Conservation (phyloP, 495 filamentous ascomycete genomes). For the Cercophora samala region DNA sequence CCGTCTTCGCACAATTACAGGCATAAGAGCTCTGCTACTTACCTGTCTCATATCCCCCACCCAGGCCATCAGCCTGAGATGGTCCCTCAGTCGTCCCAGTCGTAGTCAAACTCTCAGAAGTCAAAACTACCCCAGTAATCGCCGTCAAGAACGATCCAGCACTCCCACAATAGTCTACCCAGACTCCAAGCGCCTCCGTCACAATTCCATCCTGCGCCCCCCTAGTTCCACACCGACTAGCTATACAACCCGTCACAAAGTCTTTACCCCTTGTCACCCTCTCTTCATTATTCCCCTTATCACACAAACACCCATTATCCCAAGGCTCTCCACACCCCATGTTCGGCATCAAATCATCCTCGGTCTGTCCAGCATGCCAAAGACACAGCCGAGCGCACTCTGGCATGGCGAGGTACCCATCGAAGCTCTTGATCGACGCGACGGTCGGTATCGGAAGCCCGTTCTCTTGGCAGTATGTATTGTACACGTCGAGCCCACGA, state of each 20-base stretch:
- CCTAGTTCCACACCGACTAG: conserved; percentile 1
- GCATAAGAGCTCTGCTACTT: neutral
- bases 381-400: conserved; percentile 10
- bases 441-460: conserved; percentile 14
- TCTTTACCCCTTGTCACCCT: neutral
- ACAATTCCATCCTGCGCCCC: neutral
- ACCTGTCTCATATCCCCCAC: neutral
- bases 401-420: conserved; percentile 1
- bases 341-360: conserved; percentile 13
- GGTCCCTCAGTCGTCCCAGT: neutral
- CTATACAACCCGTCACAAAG: conserved; percentile 6
- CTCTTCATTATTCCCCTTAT: neutral
- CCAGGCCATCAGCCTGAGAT: neutral
- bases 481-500: conserved; percentile 8
- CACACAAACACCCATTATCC: conserved; percentile 11
- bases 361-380: conserved; percentile 6
- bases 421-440: conserved; percentile 12
- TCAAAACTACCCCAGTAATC: neutral
- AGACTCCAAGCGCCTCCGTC: neutral
- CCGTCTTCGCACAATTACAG: neutral
- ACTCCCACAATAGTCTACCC: conserved; percentile 3
- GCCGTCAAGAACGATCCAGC: neutral
- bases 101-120: neutral
- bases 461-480: conserved; percentile 14
- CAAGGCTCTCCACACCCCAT: conserved; percentile 7